phyloP scores from a whole-genome alignment of 176 grass and related monocot genomes.

The Aegilops bicornis region DNA sequence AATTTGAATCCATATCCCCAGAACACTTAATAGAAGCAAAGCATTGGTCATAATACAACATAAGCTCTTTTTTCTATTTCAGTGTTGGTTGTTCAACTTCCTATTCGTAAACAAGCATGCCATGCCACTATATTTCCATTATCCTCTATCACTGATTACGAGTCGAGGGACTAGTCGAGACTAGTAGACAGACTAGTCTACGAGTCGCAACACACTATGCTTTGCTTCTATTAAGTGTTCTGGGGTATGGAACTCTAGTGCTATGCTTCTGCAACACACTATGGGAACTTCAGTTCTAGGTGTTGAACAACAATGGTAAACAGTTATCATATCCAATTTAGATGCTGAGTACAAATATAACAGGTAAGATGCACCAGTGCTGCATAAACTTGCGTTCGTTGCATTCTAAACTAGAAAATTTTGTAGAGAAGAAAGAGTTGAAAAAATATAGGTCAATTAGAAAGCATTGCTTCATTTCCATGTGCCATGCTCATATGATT shows the following conservation, averaged over 20 bases:
- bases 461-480: not conserved
- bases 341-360: not conserved
- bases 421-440: not conserved
- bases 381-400: not conserved
- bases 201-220: too few species aligned
- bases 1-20: not conserved
- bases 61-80: constrained; percentile 5
- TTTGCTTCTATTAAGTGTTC: too few species aligned
- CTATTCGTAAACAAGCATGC: not conserved
- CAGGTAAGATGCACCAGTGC: not conserved
- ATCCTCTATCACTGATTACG: not conserved
- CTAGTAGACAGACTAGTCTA: too few species aligned
- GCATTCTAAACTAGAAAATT: not conserved
- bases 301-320: not conserved
- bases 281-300: not conserved
- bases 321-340: not conserved
- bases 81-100: not conserved
- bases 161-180: too few species aligned
- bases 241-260: not conserved
- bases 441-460: not conserved
- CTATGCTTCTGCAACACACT: not conserved
- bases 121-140: not conserved
- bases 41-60: not conserved
- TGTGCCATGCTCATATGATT: not conserved
- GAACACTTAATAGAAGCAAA: not conserved